Base-by-base conservation (phyloP, 2,329 filamentous ascomycete species). In the Aspergillus alliaceus region DNA sequence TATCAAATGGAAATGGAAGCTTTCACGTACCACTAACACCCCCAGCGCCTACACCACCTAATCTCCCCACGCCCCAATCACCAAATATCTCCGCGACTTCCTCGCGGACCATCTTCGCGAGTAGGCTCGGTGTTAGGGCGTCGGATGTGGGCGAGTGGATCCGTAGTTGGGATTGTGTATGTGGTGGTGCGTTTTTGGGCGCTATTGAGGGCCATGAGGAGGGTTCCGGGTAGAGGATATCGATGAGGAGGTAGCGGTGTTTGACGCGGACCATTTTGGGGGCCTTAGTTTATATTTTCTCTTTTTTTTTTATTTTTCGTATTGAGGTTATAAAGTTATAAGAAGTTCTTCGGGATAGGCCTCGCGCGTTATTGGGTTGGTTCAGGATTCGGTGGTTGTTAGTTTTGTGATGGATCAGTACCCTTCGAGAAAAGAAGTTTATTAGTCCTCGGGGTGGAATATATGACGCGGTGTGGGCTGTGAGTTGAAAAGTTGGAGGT, bases 201-300 rank as follows among this genome's bases (percentile, higher is more conserved):
- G 52, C 57, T 58, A 57, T 29, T 9, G 69, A 61, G 12, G 84
- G 78, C 64, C 65, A 68, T 53, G 70, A 65, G n/a, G 60, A 59
- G 18, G 68, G 63, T 6, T 86, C 82, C 0, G 93, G 91, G 69
- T 97, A 97, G 47, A 98, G 82, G 64, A 98, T 92, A 72, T 96
- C 91, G 60, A 98, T 86, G n/a, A 98, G 86, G 18, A 99, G 84
- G 74, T 99, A 99, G 68, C 95, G 88, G 75, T 96, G 90, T 77
- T 99, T 99, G 65, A 98, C 86, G 71, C 95, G 91, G 59, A 99
- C 95, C 95, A 99, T 97, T 49, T 42, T 77, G 64, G 29, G 31
- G 27, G 27, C 9, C n/a, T n/a, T n/a, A n/a, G 11, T n/a, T 37
- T n/a, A 11, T 11, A 42, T 51, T 48, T 37, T 2, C 52, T 47